phyloP scores from a whole-genome alignment of 2,329 filamentous ascomycete species.

The Falciphora oryzae region DNA sequence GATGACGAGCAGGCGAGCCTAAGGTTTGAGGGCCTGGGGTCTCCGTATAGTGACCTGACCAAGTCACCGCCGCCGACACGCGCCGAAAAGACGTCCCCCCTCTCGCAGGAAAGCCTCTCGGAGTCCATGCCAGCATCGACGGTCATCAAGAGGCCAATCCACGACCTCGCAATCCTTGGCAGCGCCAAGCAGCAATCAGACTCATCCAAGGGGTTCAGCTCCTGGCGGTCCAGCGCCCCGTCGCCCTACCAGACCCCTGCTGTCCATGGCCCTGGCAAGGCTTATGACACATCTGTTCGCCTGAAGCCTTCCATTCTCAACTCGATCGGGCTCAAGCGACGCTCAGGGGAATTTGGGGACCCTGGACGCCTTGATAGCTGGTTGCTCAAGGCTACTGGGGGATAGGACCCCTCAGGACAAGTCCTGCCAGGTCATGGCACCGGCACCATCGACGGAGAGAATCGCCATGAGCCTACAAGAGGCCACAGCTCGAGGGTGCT shows the following conservation, averaged over 20 bases:
- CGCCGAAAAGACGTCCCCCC: not conserved
- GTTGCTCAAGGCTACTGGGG: constrained; percentile 2
- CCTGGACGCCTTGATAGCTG: not conserved
- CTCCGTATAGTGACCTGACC: not conserved
- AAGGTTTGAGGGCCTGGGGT: not conserved
- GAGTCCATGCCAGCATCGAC: constrained; percentile 1
- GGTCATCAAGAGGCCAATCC: not conserved
- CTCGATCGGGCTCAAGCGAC: not conserved
- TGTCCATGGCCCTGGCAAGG: not conserved
- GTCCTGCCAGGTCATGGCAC: not conserved
- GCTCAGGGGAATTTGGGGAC: not conserved
- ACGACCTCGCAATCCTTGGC: not conserved
- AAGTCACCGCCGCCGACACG: not conserved
- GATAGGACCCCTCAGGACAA: constrained; percentile 1
- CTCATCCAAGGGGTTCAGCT: not conserved
- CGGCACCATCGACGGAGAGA: not conserved
- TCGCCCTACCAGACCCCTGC: not conserved
- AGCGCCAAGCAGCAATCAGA: not conserved
- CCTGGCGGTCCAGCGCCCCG: no score
- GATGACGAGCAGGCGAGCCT: not conserved
- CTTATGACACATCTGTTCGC: not conserved
- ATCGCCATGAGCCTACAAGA: not conserved
- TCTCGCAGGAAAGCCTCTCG: not conserved
- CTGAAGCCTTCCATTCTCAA: not conserved
- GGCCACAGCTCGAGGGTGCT: not conserved